Evolutionary conservation across 352 stramenopile species (phyloP).

Genomic region (Globisporangium nunn): DNA sequence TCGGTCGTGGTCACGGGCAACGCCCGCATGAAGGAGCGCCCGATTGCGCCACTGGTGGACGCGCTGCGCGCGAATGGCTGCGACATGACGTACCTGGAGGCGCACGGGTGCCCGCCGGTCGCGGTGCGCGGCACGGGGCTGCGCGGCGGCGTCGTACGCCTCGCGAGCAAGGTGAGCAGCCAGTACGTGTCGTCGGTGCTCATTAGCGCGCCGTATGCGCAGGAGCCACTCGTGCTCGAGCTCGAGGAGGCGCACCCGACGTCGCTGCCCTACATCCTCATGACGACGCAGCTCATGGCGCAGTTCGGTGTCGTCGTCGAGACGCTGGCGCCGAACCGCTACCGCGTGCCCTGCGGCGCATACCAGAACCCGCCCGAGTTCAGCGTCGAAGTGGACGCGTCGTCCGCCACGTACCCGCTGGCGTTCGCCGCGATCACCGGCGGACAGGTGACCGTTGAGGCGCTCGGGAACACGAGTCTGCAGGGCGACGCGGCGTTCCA

Average conservation of each 20-base stretch:
- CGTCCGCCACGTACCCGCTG: slow-evolving; percentile 95
- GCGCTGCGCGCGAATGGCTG: slow-evolving; percentile 88
- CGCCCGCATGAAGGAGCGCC: slow-evolving; percentile 94
- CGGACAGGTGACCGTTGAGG: slow-evolving; percentile 90
- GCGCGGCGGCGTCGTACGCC: slow-evolving; percentile 58
- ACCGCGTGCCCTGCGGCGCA: slow-evolving; percentile 60
- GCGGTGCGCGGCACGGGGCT: slow-evolving; percentile 69
- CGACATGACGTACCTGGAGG: slow-evolving; percentile 60
- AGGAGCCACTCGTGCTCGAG: slow-evolving; percentile 71
- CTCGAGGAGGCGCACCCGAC: slow-evolving; percentile 96
- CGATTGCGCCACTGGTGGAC: slow-evolving; percentile 93
- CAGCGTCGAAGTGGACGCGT: slow-evolving; percentile 94
- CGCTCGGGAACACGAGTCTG: slow-evolving; percentile 90
- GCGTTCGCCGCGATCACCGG: slow-evolving; percentile 95
- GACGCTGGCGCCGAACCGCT: slow-evolving; percentile 77
- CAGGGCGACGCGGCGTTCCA: slow-evolving; percentile 96
- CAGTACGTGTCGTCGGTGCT: slow-evolving; percentile 97
- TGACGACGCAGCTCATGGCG: slow-evolving; percentile 94
- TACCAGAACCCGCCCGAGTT: slow-evolving; percentile 66
- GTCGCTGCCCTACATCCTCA: slow-evolving; percentile 94
- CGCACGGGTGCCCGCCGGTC: slow-evolving; percentile 66
- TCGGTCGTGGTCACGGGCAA: slow-evolving; percentile 89
- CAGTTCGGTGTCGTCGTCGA: slow-evolving; percentile 93
- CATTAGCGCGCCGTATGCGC: slow-evolving; percentile 90
- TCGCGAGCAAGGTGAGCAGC: slow-evolving; percentile 92